Base-by-base conservation (phyloP, 768 basidiomycete genomes). In the Boletus rubroflammeus region DNA sequence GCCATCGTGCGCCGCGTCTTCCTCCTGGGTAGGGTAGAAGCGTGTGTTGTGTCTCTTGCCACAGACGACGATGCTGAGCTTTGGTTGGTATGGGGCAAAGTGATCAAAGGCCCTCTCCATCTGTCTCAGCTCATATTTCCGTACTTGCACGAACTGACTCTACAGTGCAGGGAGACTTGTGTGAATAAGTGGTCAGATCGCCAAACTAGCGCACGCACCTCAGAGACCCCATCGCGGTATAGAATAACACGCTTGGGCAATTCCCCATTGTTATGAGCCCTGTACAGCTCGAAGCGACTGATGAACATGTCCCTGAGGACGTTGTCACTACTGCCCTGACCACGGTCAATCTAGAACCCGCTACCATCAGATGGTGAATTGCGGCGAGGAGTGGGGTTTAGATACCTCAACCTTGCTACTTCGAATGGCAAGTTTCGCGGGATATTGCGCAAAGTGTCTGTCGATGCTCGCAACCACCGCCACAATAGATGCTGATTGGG, bases 201-300 rank as follows among this genome's bases (percentile, higher is more conserved):
- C 3, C 19, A 21, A 45, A 32, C n/a, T 3, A 23, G 40, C 14
- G 43, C 17, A 53, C 72, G 23, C 41, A 87, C 88, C 73, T 91
- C 89, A 1, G 88, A 90, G 14, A 92, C 88, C 36, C 90, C 90
- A 64, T 92, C 91, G 2, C 80, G 74, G 58, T 77, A 82, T 5
- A 82, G 69, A 26, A 82, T 58, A 9, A 82, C 68, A 2, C 80
- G 75, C 15, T 67, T 35, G 1, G 81, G 81, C 3, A 82, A 62
- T 21, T 41, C 35, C 4, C 69, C 70, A 1, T 60, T 63, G 57
- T 73, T 77, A 47, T 51, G 70, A 6, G 46, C 50, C 45, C 62
- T 59, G 70, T 72, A 83, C 2, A 72, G 58, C 28, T 69, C 50
- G 25, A 82, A 65, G 15, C 81, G 72, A 51, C 76, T 78, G 3